phyloP scores from a whole-genome alignment of 306 rosid genomes.

The Pterocarpus santalinus region DNA sequence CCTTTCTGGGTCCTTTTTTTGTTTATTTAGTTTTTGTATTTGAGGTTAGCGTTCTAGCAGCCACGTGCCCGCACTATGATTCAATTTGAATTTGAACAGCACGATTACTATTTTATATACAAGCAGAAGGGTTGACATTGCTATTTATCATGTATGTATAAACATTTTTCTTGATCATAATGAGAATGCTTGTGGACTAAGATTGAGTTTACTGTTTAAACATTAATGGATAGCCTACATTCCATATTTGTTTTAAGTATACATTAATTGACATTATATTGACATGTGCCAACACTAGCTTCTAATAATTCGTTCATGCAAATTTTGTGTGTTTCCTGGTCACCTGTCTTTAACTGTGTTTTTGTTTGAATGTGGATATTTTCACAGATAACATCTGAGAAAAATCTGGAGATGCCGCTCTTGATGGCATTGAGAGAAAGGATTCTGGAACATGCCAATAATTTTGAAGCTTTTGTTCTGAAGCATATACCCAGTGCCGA shows the following conservation, averaged over 20 bases:
- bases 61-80: not conserved
- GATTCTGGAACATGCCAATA: slow-evolving; percentile 76
- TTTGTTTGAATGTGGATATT: slow-evolving; percentile 46
- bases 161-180: slow-evolving; percentile 21
- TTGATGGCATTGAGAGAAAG: slow-evolving; percentile 78
- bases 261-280: slow-evolving; percentile 7
- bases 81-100: not conserved
- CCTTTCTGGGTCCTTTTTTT: too few relatives aligned
- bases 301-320: not conserved
- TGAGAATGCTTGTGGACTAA: not conserved
- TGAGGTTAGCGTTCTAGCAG: not conserved
- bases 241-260: not conserved
- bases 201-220: slow-evolving; percentile 30
- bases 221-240: slow-evolving; percentile 19
- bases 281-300: not conserved
- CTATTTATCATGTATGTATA: slow-evolving; percentile 15
- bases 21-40: not conserved
- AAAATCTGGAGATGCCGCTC: slow-evolving; percentile 75
- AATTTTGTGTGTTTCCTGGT: slow-evolving; percentile 9
- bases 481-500: slow-evolving; percentile 67
- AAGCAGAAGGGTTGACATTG: not conserved
- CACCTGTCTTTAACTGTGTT: slow-evolving; percentile 36
- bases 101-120: not conserved
- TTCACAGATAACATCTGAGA: slow-evolving; percentile 69
- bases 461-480: slow-evolving; percentile 74